Conservation (phyloP, 768 basidiomycete genomes). For the Kwoniella dejecticola region DNA sequence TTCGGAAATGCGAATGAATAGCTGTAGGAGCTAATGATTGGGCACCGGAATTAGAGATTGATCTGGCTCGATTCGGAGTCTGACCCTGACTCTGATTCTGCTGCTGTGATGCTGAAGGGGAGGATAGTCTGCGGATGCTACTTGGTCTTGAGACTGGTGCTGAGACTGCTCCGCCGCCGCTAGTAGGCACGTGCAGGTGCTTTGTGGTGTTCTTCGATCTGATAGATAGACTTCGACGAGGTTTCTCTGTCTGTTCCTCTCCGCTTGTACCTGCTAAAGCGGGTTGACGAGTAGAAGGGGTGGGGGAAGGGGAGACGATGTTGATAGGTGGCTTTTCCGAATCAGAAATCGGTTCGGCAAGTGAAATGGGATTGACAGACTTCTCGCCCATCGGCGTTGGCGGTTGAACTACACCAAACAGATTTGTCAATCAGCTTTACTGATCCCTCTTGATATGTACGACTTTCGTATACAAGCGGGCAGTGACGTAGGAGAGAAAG, state of each 20-base stretch:
- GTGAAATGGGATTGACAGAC: background rate
- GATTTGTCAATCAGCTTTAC: background rate
- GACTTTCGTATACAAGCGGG: too few relatives aligned
- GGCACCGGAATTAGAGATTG: slow-evolving; percentile 32
- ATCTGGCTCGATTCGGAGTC: background rate
- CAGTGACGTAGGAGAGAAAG: too few relatives aligned
- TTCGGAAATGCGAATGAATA: slow-evolving; percentile 43
- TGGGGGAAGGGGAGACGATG: slow-evolving; percentile 25
- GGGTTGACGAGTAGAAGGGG: slow-evolving; percentile 21
- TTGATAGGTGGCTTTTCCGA: slow-evolving; percentile 12
- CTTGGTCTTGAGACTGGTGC: slow-evolving; percentile 1
- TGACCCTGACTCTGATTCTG: background rate
- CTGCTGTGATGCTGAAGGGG: slow-evolving; percentile 4
- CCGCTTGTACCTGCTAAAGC: background rate
- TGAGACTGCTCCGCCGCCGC: background rate
- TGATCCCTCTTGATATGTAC: too few relatives aligned
- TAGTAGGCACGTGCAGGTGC: slow-evolving; percentile 49
- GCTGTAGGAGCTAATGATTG: slow-evolving; percentile 46
- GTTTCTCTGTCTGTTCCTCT: background rate
- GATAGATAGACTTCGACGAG: slow-evolving; percentile 15
- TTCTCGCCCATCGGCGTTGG: slow-evolving; percentile 14
- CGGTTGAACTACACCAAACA: slow-evolving; percentile 22
- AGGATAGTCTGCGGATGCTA: slow-evolving; percentile 3
- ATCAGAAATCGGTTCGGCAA: background rate
- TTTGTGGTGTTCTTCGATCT: slow-evolving; percentile 28